Evolutionary conservation across 2,329 filamentous ascomycete genomes (phyloP).

Genomic region (Sporothrix curviconia): DNA sequence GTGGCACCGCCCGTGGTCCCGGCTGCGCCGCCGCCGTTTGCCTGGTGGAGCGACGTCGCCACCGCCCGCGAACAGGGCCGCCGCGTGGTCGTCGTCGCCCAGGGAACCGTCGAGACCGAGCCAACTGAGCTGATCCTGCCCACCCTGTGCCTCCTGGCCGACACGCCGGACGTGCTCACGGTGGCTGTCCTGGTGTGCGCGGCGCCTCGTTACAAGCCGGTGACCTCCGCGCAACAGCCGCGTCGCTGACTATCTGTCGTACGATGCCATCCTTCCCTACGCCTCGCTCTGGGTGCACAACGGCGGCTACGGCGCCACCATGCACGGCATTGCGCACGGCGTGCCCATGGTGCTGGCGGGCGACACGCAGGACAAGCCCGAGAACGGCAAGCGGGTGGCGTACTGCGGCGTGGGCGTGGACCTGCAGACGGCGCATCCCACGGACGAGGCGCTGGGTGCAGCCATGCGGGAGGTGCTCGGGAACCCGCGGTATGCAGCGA

Average conservation of each 20-base stretch:
- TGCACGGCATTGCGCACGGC: slow-evolving; percentile 34
- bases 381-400: slow-evolving; percentile 31
- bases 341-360: slow-evolving; percentile 36
- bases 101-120: slow-evolving; percentile 35
- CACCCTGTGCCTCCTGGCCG: slow-evolving; percentile 29
- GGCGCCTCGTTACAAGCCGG: slow-evolving; percentile 18
- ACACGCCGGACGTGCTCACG: slow-evolving; percentile 25
- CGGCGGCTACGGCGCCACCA: slow-evolving; percentile 35
- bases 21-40: background rate
- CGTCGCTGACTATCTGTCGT: slow-evolving; percentile 33
- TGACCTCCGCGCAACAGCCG: slow-evolving; percentile 26
- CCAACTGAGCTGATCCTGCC: slow-evolving; percentile 33
- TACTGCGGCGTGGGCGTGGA: slow-evolving; percentile 31
- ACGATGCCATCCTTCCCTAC: slow-evolving; percentile 32
- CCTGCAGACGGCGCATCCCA: slow-evolving; percentile 24
- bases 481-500: slow-evolving; percentile 21
- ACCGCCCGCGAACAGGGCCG: slow-evolving; percentile 18
- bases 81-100: slow-evolving; percentile 31
- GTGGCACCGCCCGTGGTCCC: slow-evolving; percentile 24
- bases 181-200: slow-evolving; percentile 33
- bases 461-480: slow-evolving; percentile 27
- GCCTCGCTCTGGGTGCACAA: slow-evolving; percentile 35
- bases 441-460: slow-evolving; percentile 22
- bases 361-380: slow-evolving; percentile 36
- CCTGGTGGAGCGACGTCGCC: slow-evolving; percentile 31